Base-by-base conservation (phyloP, 2,329 filamentous ascomycete species). In the Ophiosphaerella korrae region DNA sequence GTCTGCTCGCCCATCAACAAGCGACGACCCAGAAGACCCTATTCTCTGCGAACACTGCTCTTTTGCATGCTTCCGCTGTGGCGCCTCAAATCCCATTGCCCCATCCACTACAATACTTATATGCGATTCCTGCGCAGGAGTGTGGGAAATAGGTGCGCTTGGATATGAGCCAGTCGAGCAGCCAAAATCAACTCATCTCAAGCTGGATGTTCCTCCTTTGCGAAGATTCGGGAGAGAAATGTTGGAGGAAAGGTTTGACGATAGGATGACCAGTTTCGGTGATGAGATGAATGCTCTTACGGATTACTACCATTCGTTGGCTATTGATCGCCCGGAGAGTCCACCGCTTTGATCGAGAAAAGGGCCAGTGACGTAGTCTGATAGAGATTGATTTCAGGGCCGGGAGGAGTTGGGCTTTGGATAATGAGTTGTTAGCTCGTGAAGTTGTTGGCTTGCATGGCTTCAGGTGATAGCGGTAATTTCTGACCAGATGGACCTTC, bases 21-120 rank as follows among this genome's bases (percentile, higher is more conserved):
- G 50, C n/a, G 38, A 42, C 1, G 33, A 45, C 2, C 7, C 34
- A 5, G 38, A 52, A n/a, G 32, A 23, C 5, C 11, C 26, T 3
- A 33, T 52, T 3, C 48, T 74, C 5, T 79, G 77, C 50, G 76
- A 77, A 53, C 65, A 67, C 14, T 78, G 77, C 55, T 60, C 58
- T 4, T 78, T 78, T 48, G 51, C 65, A 0, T 79, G 77, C 55
- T 73, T 78, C 42, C 64, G 76, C 1, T 79, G 77, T 42, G 70
- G 68, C 1, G 38, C 34, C 3, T 42, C 13, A 1, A 67, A 58
- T 6, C 31, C 39, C 1, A 40, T 75, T 3, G 52, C 52, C 1
- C 41, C 58, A 1, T 47, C 52, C 6, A 60, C 57, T 0, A 57
- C 55, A 0, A 53, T 5, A 1, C 46, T 77, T 0, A 42, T 41